phyloP scores from a whole-genome alignment of 495 filamentous ascomycete species.

The Gamarada debralockiae region DNA sequence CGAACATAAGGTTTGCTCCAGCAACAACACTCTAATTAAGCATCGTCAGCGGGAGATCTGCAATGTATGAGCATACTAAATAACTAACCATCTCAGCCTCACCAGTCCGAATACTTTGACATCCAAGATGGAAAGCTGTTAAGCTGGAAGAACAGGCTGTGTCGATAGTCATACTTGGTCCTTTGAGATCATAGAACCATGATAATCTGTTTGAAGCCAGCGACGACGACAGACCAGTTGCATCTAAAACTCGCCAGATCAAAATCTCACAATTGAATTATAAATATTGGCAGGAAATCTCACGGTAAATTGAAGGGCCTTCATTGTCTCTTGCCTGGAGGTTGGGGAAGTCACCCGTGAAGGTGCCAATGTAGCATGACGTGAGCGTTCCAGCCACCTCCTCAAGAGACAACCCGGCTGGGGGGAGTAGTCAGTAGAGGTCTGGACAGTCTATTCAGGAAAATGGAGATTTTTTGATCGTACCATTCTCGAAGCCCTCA shows the following conservation, averaged over 20 bases:
- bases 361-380: constrained; percentile 33
- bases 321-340: constrained; percentile 32
- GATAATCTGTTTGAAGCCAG: too few species aligned
- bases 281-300: constrained; percentile 36
- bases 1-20: constrained; percentile 35
- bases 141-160: constrained; percentile 81
- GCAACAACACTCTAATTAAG: constrained; percentile 25
- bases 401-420: too few species aligned
- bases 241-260: constrained; percentile 44
- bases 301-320: constrained; percentile 20
- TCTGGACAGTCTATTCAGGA: too few species aligned
- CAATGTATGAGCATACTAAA: constrained; percentile 73
- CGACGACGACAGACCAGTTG: constrained; percentile 1
- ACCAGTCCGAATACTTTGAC: constrained; percentile 70
- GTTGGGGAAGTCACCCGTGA: constrained; percentile 33
- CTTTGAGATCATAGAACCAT: too few species aligned
- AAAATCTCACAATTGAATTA: constrained; percentile 47
- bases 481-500: constrained; percentile 53
- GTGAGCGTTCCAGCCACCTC: too few species aligned
- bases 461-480: too few species aligned
- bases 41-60: constrained; percentile 35
- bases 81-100: constrained; percentile 38
- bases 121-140: constrained; percentile 64
- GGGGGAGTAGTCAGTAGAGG: too few species aligned
- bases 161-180: constrained; percentile 64